Conservation (phyloP, 805 yeast genomes). For the Lachancea fermentati region DNA sequence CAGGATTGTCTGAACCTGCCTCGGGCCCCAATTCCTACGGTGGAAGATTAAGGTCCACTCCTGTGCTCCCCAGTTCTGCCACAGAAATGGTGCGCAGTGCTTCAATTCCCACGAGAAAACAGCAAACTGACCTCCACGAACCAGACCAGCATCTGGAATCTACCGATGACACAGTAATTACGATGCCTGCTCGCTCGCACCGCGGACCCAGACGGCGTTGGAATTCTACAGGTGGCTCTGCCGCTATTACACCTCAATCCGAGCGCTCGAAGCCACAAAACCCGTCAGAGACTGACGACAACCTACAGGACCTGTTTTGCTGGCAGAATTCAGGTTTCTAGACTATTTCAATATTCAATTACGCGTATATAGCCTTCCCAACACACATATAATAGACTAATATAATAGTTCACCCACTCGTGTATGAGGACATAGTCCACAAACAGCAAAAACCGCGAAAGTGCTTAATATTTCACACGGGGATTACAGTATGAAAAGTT, state of each 20-base stretch:
- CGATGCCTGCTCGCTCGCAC: constrained; percentile 5
- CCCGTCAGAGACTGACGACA: constrained; percentile 6
- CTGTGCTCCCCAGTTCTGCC: no score
- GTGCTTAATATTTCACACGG: constrained; percentile 1
- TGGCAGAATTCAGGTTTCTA: constrained; percentile 19
- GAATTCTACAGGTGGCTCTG: constrained; percentile 4
- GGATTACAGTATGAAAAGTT: constrained; percentile 3
- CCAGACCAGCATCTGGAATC: not conserved
- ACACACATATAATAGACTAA: no score
- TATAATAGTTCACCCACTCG: no score
- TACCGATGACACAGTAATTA: constrained; percentile 4
- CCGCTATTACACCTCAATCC: constrained; percentile 1
- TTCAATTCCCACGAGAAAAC: constrained; percentile 2
- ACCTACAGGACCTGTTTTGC: constrained; percentile 14
- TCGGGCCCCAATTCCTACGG: not conserved
- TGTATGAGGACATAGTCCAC: no score
- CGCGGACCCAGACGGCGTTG: constrained; percentile 13
- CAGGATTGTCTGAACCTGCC: not conserved
- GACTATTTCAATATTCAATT: no score
- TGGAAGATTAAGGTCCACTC: not conserved
- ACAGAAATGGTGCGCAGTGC: not conserved
- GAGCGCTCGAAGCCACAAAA: constrained; percentile 1
- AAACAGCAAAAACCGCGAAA: not conserved
- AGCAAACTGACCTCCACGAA: not conserved
- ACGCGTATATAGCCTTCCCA: no score